Evolutionary conservation across 768 basidiomycete genomes (phyloP), one percentile per base, ranked within the genome.

Genomic region (Pulveroboletus ravenelii): DNA sequence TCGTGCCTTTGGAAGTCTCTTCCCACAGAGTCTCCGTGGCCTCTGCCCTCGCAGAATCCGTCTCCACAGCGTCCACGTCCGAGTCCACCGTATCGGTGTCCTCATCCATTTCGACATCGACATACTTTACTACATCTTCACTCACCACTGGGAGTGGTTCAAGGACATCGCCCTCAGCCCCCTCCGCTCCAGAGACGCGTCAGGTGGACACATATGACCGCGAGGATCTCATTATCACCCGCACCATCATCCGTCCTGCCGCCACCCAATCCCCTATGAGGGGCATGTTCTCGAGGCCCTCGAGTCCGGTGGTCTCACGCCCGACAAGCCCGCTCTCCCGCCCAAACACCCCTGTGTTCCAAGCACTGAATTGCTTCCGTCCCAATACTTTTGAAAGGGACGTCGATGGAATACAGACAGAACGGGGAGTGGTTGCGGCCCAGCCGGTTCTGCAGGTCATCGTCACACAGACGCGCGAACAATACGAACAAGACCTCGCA

Each of bases 221-320:
- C 13, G 70, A 71, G 6, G 63, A 67, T 51, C 61, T 62, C 53
- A 54, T 60, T 40, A 60, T 70, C 31, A 69, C 68, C 34, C 72
- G 72, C 49, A 72, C 68, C 41, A 66, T 70, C 59, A 65, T 75
- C 47, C 69, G 67, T n/a, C 72, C 71, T 6, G 30, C 53, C 13
- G 27, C 52, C 13, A 49, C 69, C 2, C 64, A 58, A 39, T 54
- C 67, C 10, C 40, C 67, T 15, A 37, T 61, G 37, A 44, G 55
- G 35, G 48, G 52, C 31, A 47, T 53, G 37, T 66, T 72, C 48
- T 61, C 72, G 27, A 59, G 66, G 15, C 62, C 71, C 0, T 66
- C 66, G 31, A 66, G 54, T 31, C 66, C 62, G n/a, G 50, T 60
- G 52, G 58, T 61, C 44, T 54, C 65, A 8, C 64, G 67, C 29